A percentile compares a stretch with the other conserved stretches of the same genome.
phyloP scores from a whole-genome alignment of 73 alveolate genomes.

The Vitrella brassicaformis region DNA sequence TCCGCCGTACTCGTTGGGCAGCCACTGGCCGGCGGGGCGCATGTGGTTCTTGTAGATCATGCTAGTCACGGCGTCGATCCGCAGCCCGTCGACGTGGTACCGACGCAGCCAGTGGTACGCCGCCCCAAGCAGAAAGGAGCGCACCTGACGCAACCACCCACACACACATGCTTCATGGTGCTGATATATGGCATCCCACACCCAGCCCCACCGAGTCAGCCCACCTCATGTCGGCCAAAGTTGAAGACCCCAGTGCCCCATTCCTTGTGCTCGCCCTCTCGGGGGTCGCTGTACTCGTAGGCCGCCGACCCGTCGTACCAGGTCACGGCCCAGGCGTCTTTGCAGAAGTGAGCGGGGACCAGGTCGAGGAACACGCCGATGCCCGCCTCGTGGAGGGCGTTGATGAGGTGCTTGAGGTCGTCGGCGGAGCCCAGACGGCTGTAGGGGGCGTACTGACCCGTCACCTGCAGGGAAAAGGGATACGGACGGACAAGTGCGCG shows the following conservation, averaged over 20 bases:
- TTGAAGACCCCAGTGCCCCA: conserved; percentile 36
- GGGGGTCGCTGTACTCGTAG: conserved; percentile 7
- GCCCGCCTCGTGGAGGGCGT: conserved; percentile 23
- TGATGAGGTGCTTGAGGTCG: conserved; percentile 24
- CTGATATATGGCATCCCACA: no score
- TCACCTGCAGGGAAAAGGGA: background rate
- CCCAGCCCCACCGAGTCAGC: no score
- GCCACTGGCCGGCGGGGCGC: conserved; percentile 9
- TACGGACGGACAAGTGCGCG: background rate
- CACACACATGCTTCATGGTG: background rate
- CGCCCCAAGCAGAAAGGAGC: conserved; percentile 24
- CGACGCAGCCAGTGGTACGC: conserved; percentile 23
- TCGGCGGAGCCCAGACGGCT: conserved; percentile 19
- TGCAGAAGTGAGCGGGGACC: conserved; percentile 30
- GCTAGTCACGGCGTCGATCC: conserved; percentile 23
- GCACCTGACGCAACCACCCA: background rate
- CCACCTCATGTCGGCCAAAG: conserved; percentile 19
- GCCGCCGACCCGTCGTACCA: background rate
- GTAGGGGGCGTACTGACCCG: conserved; percentile 13
- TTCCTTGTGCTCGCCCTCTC: conserved; percentile 28
- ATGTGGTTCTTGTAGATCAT: background rate
- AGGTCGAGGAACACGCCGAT: conserved; percentile 34
- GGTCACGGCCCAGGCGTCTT: background rate
- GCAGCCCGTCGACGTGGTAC: conserved; percentile 32
- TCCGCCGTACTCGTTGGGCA: conserved; percentile 25